Base-by-base conservation (phyloP, 495 filamentous ascomycete species). In the Chaetomidium leptoderma region DNA sequence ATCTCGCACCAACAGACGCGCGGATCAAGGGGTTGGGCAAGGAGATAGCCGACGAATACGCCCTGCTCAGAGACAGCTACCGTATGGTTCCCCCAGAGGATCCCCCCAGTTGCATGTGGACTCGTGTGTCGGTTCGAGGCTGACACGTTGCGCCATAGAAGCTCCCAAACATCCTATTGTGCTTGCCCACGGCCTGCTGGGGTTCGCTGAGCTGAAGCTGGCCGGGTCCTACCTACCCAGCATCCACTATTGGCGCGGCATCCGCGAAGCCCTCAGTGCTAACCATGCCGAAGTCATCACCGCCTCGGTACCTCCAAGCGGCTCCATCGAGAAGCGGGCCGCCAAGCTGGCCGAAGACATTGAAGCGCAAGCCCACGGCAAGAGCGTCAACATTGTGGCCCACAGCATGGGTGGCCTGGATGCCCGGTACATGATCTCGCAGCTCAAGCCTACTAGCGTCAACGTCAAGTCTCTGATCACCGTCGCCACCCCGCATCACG, bases 181-280 rank as follows among this genome's bases (percentile, higher is more conserved):
- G 39, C 84, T 95, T 7, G 90, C 91, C 8, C 92, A 98, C 75
- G 92, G 92, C 39, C 78, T 98, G 30, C 75, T 98, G 36, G 92
- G 92, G 35, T 98, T 98, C 70, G 86, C 91, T 56, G 87, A 96
- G 69, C 74, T 96, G 47, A 85, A 78, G 30, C 72, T 95, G 6
- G 86, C 83, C 9, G 88, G 90, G 13, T 76, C 74, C 40, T 80
- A 80, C 57, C 70, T 96, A 3, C 92, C 91, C 0, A 81, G 86
- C 3, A 83, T 97, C 23, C 83, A 88, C 36, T 97, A 97, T 70
- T 97, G 92, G 92, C 84, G 87, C 33, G 92, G 92, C 1, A 96
- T 97, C 59, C 83, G 81, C 35, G 87, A 93, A 57, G 90, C 87
- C 3, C 73, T 97, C 19, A 74, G 70, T 10, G 80, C 85, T 44